Evolutionary conservation across 2,329 filamentous ascomycete genomes (phyloP).

Genomic region (Neofusicoccum kwambonambiense): DNA sequence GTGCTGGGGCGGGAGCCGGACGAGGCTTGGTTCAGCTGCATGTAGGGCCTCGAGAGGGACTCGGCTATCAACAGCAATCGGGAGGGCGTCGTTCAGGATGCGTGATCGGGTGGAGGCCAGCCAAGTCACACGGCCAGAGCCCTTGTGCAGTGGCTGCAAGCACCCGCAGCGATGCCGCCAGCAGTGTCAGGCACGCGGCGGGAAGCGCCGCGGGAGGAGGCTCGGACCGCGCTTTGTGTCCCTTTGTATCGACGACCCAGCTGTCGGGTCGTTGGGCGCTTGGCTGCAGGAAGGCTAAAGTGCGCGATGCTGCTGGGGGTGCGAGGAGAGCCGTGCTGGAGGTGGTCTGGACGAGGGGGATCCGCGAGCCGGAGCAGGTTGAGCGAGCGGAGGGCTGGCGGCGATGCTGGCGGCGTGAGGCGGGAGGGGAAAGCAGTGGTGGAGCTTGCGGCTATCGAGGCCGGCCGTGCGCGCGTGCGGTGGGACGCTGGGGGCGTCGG

Average conservation of each 20-base stretch:
- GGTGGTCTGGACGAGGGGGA: not conserved
- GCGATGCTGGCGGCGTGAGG: not conserved
- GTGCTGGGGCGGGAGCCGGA: conserved; percentile 14
- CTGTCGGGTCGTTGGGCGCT: conserved; percentile 8
- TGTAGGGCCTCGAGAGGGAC: not conserved
- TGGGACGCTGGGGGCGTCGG: not conserved
- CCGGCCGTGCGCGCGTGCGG: not conserved
- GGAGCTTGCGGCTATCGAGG: conserved; percentile 11
- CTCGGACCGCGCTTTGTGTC: conserved; percentile 7
- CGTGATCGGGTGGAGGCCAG: not conserved
- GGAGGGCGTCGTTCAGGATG: not conserved
- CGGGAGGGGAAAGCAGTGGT: conserved; percentile 1
- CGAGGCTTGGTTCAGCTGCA: conserved; percentile 5
- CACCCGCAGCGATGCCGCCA: conserved; percentile 14
- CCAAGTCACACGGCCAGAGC: conserved; percentile 16
- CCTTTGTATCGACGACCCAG: conserved; percentile 10
- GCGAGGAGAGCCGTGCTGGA: conserved; percentile 11
- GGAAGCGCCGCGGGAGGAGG: conserved; percentile 9
- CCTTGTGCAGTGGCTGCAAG: conserved; percentile 14
- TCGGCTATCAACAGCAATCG: not conserved
- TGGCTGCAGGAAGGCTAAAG: conserved; percentile 16
- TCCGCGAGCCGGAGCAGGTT: not conserved
- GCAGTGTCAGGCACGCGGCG: conserved; percentile 11
- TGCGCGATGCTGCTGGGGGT: not conserved
- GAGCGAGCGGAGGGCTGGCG: not conserved